A percentile compares a stretch with the other conserved stretches of the same genome.
Evolutionary conservation across 257 asterid genomes (phyloP).

Genomic region (Ophiorrhiza pumila): DNA sequence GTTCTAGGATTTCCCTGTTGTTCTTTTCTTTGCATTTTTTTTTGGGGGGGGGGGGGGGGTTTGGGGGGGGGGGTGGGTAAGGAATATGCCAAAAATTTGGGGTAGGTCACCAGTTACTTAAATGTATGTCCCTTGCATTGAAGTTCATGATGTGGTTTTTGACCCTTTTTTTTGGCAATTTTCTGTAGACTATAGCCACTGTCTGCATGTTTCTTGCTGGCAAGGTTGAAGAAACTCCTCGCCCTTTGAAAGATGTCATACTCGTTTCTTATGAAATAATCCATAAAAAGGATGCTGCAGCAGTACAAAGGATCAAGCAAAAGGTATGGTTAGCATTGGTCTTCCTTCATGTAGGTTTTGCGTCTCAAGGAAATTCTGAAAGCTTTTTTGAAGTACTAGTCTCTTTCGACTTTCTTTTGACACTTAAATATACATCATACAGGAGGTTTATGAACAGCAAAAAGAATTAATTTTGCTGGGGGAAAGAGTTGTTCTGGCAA

Average conservation of each 20-base stretch:
- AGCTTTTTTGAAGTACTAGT: not conserved
- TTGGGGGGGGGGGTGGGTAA: too few relatives aligned
- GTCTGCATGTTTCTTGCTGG: conserved; percentile 99
- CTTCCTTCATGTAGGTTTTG: conserved; percentile 12
- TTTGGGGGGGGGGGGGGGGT: too few relatives aligned
- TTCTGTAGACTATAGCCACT: conserved; percentile 76
- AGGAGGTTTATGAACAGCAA: conserved; percentile 94
- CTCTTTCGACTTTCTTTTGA: not conserved
- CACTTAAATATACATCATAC: conserved; percentile 26
- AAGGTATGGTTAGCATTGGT: conserved; percentile 44
- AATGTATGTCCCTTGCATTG: not conserved
- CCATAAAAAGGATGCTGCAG: conserved; percentile 76
- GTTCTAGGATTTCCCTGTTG: not conserved
- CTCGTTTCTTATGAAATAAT: conserved; percentile 83
- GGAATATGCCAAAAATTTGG: not conserved
- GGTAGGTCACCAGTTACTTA: not conserved
- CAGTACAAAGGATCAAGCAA: conserved; percentile 78
- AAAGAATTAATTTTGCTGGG: conserved; percentile 77
- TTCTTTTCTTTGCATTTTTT: not conserved
- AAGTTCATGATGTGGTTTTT: not conserved
- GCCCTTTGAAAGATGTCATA: conserved; percentile 88
- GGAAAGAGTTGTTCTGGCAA: conserved; percentile 87
- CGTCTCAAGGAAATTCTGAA: not conserved
- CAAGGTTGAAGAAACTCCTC: conserved; percentile 99
- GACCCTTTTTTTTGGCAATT: not conserved